Evolutionary conservation across 2,329 filamentous ascomycete genomes (phyloP).

Genomic region (Graphilbum fragrans): DNA sequence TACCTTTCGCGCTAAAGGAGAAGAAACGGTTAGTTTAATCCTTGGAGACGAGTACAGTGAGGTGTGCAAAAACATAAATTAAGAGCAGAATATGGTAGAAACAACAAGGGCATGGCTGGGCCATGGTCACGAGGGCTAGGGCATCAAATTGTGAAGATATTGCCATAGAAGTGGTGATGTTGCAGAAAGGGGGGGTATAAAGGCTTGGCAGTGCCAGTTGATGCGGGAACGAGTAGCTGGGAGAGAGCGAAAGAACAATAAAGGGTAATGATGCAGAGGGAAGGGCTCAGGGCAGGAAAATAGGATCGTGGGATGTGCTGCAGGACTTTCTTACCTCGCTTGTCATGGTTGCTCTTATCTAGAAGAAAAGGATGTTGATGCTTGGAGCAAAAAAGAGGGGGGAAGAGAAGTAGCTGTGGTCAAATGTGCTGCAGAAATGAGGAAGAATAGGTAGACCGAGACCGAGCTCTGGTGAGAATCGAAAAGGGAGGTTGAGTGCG

Average conservation of each 20-base stretch:
- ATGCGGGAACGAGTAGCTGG: neutral
- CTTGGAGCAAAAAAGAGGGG: neutral
- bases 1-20: neutral
- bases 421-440: neutral
- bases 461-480: too few relatives aligned
- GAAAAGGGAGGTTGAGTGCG: too few relatives aligned
- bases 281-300: neutral
- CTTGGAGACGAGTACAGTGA: too few relatives aligned
- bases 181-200: neutral
- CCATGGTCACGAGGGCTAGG: too few relatives aligned
- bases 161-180: neutral
- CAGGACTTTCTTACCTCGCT: slow-evolving; percentile 7
- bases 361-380: neutral
- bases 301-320: neutral
- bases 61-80: too few relatives aligned
- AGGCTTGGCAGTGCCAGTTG: neutral
- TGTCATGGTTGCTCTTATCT: slow-evolving; percentile 8
- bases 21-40: too few relatives aligned
- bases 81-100: too few relatives aligned
- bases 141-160: neutral
- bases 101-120: too few relatives aligned
- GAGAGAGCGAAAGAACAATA: too few relatives aligned
- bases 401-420: neutral
- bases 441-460: too few relatives aligned
- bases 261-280: neutral